These are phyloP conservation scores for Cicer judaicum DNA, from an alignment of 306 rosid genomes.

Conservation along the genomic window DNA sequence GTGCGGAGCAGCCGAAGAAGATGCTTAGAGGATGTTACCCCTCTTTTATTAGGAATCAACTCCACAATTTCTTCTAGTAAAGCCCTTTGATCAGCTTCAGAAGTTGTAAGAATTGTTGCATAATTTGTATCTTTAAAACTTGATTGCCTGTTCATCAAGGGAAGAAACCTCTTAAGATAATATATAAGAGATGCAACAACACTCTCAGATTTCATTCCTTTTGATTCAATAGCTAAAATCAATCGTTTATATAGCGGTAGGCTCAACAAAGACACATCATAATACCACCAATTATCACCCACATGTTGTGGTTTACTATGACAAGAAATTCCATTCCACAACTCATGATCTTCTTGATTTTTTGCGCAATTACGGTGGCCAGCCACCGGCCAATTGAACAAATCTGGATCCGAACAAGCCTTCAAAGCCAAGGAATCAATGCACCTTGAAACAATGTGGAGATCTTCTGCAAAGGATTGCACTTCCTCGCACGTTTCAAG, in stretches of 20 bases:
- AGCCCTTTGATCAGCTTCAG: constrained; percentile 79
- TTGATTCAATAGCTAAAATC: constrained; percentile 67
- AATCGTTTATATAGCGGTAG: constrained; percentile 68
- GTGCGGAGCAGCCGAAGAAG: constrained; percentile 73
- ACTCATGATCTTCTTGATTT: constrained; percentile 43
- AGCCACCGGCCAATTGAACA: constrained; percentile 58
- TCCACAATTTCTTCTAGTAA: constrained; percentile 78
- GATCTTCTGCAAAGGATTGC: constrained; percentile 64
- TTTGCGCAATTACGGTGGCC: constrained; percentile 39
- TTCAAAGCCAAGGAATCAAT: constrained; percentile 82
- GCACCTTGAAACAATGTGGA: constrained; percentile 74
- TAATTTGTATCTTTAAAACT: constrained; percentile 64
- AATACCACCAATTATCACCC: constrained; percentile 80
- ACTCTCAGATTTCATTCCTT: constrained; percentile 73
- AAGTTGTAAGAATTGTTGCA: constrained; percentile 59
- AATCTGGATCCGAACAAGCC: constrained; percentile 70
- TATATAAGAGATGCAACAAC: constrained; percentile 71
- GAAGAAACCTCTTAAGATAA: constrained; percentile 72
- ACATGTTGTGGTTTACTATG: constrained; percentile 44
- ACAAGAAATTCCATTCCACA: constrained; percentile 68
- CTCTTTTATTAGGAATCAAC: constrained; percentile 69
- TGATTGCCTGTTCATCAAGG: constrained; percentile 78
- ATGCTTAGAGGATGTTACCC: constrained; percentile 68
- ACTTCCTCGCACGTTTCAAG: constrained; percentile 78
- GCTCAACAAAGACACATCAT: constrained; percentile 80